phyloP scores from a whole-genome alignment of 345 rosid species.

The Aegle marmelos region DNA sequence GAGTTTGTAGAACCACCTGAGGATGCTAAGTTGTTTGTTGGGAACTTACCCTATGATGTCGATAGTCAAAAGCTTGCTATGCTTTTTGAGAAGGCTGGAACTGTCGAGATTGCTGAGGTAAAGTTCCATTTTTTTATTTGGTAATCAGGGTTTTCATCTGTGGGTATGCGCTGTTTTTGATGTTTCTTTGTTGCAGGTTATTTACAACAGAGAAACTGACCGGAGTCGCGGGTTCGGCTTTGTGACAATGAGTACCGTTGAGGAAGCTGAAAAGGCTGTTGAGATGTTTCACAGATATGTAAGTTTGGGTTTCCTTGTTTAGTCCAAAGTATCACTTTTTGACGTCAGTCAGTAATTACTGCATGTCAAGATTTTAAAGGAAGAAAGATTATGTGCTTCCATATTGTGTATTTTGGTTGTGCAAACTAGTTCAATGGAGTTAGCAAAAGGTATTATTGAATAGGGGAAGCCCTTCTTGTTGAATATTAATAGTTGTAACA shows the following conservation, averaged over 20 bases:
- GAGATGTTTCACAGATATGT: constrained; percentile 68
- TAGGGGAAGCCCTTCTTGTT: background rate
- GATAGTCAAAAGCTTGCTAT: constrained; percentile 77
- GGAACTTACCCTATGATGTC: constrained; percentile 75
- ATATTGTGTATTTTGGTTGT: background rate
- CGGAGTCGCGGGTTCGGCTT: constrained; percentile 94
- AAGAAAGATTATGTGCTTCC: background rate
- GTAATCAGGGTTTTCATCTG: background rate
- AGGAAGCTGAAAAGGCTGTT: constrained; percentile 82
- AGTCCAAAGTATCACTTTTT: background rate
- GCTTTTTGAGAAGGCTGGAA: constrained; percentile 86
- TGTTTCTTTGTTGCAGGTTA: constrained; percentile 48
- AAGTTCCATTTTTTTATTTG: background rate
- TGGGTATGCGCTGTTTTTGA: background rate
- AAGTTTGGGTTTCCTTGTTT: constrained; percentile 28
- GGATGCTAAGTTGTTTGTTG: constrained; percentile 85
- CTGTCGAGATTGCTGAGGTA: constrained; percentile 95
- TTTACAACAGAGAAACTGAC: constrained; percentile 77
- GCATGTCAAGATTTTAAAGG: background rate
- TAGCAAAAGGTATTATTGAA: background rate
- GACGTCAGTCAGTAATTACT: background rate
- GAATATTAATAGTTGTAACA: too few species aligned
- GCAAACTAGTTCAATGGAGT: background rate
- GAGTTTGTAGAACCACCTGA: constrained; percentile 56
- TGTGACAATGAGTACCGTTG: constrained; percentile 83